Evolutionary conservation across 345 rosid species (phyloP).

Genomic region (Rhodamnia argentea): DNA sequence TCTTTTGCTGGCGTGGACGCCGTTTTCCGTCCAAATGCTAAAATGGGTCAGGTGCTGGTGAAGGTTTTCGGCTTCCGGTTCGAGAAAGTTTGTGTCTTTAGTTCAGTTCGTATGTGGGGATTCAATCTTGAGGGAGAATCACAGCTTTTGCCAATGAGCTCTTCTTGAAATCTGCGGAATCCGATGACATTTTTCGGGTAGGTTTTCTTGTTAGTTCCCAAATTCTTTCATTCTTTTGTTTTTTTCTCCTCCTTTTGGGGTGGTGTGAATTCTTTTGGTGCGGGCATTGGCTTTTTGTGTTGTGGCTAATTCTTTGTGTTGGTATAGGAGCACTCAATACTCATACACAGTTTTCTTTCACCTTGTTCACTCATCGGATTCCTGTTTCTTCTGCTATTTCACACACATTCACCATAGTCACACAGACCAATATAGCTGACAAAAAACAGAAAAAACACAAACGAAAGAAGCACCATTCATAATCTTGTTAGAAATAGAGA

Average conservation of each 20-base stretch:
- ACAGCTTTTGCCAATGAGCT: constrained; percentile 33
- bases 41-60: constrained; percentile 27
- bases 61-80: constrained; percentile 22
- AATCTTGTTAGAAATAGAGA: constrained; percentile 17
- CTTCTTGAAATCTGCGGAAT: constrained; percentile 47
- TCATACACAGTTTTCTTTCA: constrained; percentile 11
- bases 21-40: constrained; percentile 23
- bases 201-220: constrained; percentile 26
- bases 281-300: background rate
- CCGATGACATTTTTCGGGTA: constrained; percentile 84
- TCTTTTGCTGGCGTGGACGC: constrained; percentile 26
- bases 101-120: constrained; percentile 13
- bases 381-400: constrained; percentile 5
- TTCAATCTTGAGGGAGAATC: constrained; percentile 28
- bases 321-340: constrained; percentile 30
- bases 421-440: background rate
- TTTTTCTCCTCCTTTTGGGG: constrained; percentile 2
- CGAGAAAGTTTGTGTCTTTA: constrained; percentile 27
- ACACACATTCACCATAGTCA: constrained; percentile 3
- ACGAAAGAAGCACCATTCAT: constrained; percentile 2
- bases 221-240: constrained; percentile 84
- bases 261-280: constrained; percentile 16
- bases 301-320: constrained; percentile 5
- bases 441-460: background rate
- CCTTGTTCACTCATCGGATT: constrained; percentile 24